Conservation (phyloP, 176 grass and related monocot species). For the Aegilops bicornis region DNA sequence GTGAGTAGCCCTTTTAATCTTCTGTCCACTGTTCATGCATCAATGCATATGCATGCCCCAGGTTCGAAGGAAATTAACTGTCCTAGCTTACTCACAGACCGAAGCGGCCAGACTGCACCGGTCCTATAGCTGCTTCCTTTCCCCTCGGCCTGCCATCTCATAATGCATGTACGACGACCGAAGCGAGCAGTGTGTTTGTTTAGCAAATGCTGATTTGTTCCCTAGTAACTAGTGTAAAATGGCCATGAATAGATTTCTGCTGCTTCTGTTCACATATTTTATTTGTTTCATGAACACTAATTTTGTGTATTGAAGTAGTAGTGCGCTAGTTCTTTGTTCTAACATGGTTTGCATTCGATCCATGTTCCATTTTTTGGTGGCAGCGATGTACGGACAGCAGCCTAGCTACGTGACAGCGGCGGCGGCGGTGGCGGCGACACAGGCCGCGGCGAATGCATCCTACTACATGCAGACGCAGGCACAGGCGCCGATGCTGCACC, state of each 20-base stretch:
- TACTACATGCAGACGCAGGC: background rate
- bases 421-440: background rate
- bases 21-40: background rate
- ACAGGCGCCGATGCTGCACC: background rate
- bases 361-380: background rate
- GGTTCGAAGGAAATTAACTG: constrained; percentile 28
- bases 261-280: background rate
- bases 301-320: too few relatives aligned
- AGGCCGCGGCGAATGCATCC: background rate
- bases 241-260: background rate
- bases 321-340: too few relatives aligned
- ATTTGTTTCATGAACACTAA: too few relatives aligned
- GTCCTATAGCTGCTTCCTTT: background rate
- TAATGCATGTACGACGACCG: background rate
- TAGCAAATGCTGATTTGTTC: background rate
- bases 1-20: constrained; percentile 46
- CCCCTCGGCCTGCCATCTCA: background rate
- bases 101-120: constrained; percentile 14
- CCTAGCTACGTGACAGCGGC: background rate
- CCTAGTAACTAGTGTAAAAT: background rate
- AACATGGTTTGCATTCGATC: too few relatives aligned
- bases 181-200: background rate
- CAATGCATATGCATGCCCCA: background rate
- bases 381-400: background rate
- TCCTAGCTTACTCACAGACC: background rate